Evolutionary conservation across 1,284 basidiomycete genomes (phyloP), one percentile per base, ranked within the genome.

Genomic region (Malassezia sp.): DNA sequence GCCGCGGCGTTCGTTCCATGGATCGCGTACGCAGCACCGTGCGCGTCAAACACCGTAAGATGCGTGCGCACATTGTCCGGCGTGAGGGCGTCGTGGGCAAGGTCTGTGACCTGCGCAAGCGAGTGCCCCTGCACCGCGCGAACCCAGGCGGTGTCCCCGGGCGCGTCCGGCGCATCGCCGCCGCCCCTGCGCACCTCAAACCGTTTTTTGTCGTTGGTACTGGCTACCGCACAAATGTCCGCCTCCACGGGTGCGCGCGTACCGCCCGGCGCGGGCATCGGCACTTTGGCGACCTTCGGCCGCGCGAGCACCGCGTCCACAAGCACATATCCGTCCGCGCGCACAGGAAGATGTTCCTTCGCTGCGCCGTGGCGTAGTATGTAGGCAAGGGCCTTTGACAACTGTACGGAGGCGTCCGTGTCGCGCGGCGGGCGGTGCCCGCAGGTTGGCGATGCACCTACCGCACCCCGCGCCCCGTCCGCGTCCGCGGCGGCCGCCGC

Each of bases 71-170:
- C 44, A 38, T 60, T 68, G 17, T 42, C 34, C 8, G 43, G 30
- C 2, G 44, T 61, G 10, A 68, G 28, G 2, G 29, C 27, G 1
- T 38, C 38, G 24, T 62, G 57, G 14, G 52, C 36, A 18, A 66
- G 30, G 28, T 58, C 53, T 2, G 50, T 52, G 3, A 60, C 41
- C 32, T 42, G 22, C 28, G 50, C 54, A 30, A 90, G 74, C 2
- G 87, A 85, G 73, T 96, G 91, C 0, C 91, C 93, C 72, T 96
- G 91, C 53, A 86, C 87, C 0, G 91, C 91, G 37, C 87, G 89
- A 20, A 67, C 49, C 38, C 48, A 58, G 41, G 80, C 82, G 23
- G 26, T 37, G 22, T 33, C 46, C 17, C 48, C 44, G 3, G 37
- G 15, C 20, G 45, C 44, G 11, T 24, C 31, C 7, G 40, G 41